Evolutionary conservation across 176 grass and related monocot genomes (phyloP).

Genomic region (Carex parvula): DNA sequence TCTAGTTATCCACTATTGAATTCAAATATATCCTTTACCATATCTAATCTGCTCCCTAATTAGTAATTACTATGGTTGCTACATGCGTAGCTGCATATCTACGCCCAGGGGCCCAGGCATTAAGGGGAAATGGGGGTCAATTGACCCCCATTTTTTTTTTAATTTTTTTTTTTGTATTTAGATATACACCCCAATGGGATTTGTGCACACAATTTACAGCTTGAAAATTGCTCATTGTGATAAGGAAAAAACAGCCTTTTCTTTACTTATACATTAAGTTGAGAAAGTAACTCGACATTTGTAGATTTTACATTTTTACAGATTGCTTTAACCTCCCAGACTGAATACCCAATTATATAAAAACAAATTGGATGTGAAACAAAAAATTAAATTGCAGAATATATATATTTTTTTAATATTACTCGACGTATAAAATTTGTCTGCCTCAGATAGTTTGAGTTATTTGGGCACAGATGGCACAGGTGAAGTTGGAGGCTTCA

Average conservation of each 20-base stretch:
- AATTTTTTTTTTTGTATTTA: too few relatives aligned
- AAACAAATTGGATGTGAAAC: neutral
- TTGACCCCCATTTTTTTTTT: too few relatives aligned
- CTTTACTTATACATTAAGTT: neutral
- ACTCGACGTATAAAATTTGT: neutral
- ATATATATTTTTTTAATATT: neutral
- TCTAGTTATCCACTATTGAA: too few relatives aligned
- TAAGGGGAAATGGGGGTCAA: too few relatives aligned
- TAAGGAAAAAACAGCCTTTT: neutral
- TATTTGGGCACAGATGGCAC: constrained; percentile 35
- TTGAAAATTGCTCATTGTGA: neutral
- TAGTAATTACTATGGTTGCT: too few relatives aligned
- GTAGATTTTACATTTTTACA: constrained; percentile 8
- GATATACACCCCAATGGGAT: neutral
- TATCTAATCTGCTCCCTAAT: too few relatives aligned
- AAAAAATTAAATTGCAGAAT: neutral
- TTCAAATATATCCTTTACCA: too few relatives aligned
- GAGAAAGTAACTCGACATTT: neutral
- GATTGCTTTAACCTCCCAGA: neutral
- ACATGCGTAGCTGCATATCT: too few relatives aligned
- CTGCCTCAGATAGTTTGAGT: neutral
- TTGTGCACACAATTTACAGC: neutral
- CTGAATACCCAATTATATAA: constrained; percentile 9
- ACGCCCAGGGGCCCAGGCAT: too few relatives aligned
- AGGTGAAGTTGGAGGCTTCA: constrained; percentile 43